phyloP scores from a whole-genome alignment of 306 rosid species.

The Astragalus glycyphyllos region DNA sequence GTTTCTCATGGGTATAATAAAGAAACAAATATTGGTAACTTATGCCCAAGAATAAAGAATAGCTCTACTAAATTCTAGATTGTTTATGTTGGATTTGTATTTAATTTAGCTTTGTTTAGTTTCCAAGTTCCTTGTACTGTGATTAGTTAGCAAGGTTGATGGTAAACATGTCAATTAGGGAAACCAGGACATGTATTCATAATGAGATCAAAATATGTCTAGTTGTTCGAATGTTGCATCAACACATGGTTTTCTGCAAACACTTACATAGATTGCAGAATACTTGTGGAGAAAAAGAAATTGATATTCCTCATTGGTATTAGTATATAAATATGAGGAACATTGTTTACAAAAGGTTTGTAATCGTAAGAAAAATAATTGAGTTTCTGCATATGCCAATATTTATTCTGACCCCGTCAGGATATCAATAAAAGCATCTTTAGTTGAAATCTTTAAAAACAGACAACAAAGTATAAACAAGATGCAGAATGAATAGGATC shows the following conservation, averaged over 20 bases:
- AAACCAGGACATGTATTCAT: constrained; percentile 16
- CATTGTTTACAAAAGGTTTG: too few species aligned
- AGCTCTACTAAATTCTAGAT: constrained; percentile 11
- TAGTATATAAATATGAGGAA: too few species aligned
- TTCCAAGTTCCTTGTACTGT: constrained; percentile 2
- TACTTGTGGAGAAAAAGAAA: too few species aligned
- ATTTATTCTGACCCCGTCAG: too few species aligned
- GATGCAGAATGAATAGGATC: constrained; percentile 6
- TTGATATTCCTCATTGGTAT: too few species aligned
- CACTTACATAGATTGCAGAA: too few species aligned
- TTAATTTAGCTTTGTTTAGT: neutral
- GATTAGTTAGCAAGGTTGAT: constrained; percentile 5
- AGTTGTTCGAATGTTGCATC: neutral
- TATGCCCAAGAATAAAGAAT: neutral
- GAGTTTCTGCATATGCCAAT: too few species aligned
- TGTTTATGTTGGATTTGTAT: constrained; percentile 9
- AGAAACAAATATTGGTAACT: constrained; percentile 13
- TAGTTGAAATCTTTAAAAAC: neutral
- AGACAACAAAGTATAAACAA: neutral
- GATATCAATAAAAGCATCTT: too few species aligned
- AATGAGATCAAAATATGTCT: constrained; percentile 8
- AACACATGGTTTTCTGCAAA: neutral
- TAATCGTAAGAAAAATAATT: too few species aligned
- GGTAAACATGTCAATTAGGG: neutral
- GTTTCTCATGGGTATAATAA: constrained; percentile 19